A percentile compares a stretch with the other conserved stretches of the same genome.
Evolutionary conservation across 2,329 filamentous ascomycete genomes (phyloP).

Genomic region (Aspergillus glaucus): DNA sequence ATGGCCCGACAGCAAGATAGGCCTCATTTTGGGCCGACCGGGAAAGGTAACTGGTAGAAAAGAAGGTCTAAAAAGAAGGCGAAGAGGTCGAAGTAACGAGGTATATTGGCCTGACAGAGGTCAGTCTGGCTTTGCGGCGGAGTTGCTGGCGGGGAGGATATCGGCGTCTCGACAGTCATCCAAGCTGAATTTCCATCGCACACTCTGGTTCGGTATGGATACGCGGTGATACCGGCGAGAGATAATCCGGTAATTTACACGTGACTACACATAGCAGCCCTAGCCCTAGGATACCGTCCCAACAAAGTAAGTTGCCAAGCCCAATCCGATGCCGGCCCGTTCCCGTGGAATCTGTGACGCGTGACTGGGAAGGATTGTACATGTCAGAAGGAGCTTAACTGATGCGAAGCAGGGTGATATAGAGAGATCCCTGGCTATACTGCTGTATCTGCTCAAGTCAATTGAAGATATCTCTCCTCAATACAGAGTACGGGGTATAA

Average conservation of each 20-base stretch:
- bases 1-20: conserved; percentile 92
- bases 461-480: no score
- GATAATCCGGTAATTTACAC: conserved; percentile 24
- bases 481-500: neutral
- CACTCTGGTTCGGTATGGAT: conserved; percentile 22
- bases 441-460: no score
- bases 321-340: neutral
- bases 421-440: no score
- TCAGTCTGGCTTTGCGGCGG: conserved; percentile 11
- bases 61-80: conserved; percentile 8
- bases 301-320: neutral
- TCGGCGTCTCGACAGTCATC: conserved; percentile 23
- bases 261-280: conserved; percentile 19
- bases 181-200: conserved; percentile 38
- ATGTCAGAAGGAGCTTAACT: no score
- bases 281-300: conserved; percentile 11
- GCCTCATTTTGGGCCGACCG: conserved; percentile 68
- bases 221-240: conserved; percentile 11
- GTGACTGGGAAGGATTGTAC: neutral
- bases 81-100: conserved; percentile 7
- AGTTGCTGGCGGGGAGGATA: conserved; percentile 17
- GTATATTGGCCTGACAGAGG: conserved; percentile 3
- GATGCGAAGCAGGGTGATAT: no score
- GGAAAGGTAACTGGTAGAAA: conserved; percentile 15
- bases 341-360: neutral